Evolutionary conservation across 176 grass and related monocot genomes (phyloP).

Genomic region (Cenchrus purpureus): DNA sequence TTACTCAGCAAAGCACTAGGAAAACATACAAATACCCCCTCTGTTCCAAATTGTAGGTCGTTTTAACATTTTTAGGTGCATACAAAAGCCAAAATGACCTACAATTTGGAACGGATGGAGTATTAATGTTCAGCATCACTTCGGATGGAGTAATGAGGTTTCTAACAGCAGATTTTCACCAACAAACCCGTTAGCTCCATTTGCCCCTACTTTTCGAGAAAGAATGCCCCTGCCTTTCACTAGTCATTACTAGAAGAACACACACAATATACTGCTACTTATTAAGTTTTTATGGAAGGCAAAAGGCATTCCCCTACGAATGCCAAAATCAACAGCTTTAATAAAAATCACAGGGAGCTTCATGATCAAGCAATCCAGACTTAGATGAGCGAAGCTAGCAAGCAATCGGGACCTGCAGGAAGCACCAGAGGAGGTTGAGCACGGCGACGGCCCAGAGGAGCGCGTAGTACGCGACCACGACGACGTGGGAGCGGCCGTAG

Average conservation of each 20-base stretch:
- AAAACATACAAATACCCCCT: neutral
- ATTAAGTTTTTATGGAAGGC: neutral
- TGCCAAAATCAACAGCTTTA: neutral
- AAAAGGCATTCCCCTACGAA: neutral
- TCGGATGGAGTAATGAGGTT: neutral
- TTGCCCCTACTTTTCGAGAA: neutral
- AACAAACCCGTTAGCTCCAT: neutral
- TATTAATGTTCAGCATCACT: too few species aligned
- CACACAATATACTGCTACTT: neutral
- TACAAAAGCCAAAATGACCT: too few species aligned
- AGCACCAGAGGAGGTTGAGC: conserved; percentile 94
- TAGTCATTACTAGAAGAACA: neutral
- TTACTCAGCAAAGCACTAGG: neutral
- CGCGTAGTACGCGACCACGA: conserved; percentile 82
- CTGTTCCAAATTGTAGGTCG: too few species aligned
- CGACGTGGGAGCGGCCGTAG: conserved; percentile 86
- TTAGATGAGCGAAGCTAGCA: neutral
- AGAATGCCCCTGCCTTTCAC: neutral
- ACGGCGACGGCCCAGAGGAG: conserved; percentile 81
- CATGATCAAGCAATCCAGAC: neutral
- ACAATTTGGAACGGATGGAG: too few species aligned
- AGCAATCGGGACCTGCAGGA: conserved; percentile 65
- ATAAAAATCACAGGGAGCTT: neutral
- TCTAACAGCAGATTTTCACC: neutral
- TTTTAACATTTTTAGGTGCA: too few species aligned